Evolutionary conservation across 2,329 filamentous ascomycete genomes (phyloP), one percentile per base, ranked within the genome.

Genomic region (Elsinoe necatrix): DNA sequence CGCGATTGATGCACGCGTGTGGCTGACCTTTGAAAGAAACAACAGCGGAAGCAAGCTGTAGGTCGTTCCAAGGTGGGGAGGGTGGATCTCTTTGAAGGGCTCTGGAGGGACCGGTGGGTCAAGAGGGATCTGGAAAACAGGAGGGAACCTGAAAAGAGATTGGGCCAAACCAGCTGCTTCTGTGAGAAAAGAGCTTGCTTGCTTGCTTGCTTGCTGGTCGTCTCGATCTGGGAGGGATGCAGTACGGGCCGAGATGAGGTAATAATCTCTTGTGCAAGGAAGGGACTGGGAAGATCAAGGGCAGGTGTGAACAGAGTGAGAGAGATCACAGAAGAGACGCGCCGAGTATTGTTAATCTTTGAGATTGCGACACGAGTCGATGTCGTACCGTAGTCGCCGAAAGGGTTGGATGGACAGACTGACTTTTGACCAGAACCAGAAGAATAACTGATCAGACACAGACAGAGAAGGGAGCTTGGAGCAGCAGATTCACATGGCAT

Each of bases 11-110:
- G 48, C 31, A n/a, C 48, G 29, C 16, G 34, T 21, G 25, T 37
- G 34, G 34, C 34, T 37, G 48, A 20, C 25, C 16, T 23, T 29
- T 16, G 48, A 34, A 34, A 52, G 29, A 52, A n/a, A 39, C 48
- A 52, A 52, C 48, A 37, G 34, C 31, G 39, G 48, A 52, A 52
- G 48, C 48, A 52, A 52, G 48, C 48, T 39, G 48, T 16, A 25
- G 29, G 16, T 52, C 31, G 20, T 31, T 20, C 34, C 48, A 52
- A 52, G 48, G 48, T 52, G 48, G 48, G 48, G 48, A 52, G 48
- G 48, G 48, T 52, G 48, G 48, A 52, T 52, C 48, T 52, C 48
- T 52, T 50, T 52, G 48, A 52, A 52, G 48, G 48, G 48, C 48
- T 39, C 48, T 45, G 41, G 41, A 29, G 31, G 25, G 34, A 52